Base-by-base conservation (phyloP, 768 basidiomycete genomes). In the Russula sp. region DNA sequence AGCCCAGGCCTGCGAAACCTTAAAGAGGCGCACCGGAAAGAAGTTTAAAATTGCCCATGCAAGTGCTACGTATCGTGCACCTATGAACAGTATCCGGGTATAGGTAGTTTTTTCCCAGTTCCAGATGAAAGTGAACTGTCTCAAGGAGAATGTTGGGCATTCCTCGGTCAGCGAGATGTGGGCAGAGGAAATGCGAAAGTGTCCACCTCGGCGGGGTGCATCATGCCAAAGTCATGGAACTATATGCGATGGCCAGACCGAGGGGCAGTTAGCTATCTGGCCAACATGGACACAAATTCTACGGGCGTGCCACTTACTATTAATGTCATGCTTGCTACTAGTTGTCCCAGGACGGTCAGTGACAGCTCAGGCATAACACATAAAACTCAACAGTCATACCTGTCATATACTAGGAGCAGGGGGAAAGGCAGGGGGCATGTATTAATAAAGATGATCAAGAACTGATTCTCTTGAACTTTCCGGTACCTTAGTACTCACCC, bases 181-280 rank as follows among this genome's bases (percentile, higher is more conserved):
- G 13, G 9, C 8, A 5, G 10, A 35, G 10, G 32, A 1, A 1
- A 8, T 7, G 9, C 1, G 20, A 14, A 20, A 32, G n/a, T 20
- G n/a, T 11, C 22, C 41, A 65, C 64, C 60, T 63, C 64, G 14
- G 48, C 46, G 11, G 3, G 5, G 18, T 43, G n/a, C 11, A 56
- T 65, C 45, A 65, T 45, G 5, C 9, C 8, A 60, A 61, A 65
- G 41, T 65, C 64, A n/a, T 62, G 58, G 20, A 63, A 52, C 64
- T 65, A 14, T 10, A 13, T 5, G 7, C 25, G 1, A 38, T 22
- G 13, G 11, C 13, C 35, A 25, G 16, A 56, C 22, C 10, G 16
- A 25, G 20, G 7, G 5, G 7, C 0, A 25, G 5, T 59, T 29
- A 59, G 49, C 41, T n/a, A 29, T 29, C 25, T 29, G 25, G 25